phyloP scores from a whole-genome alignment of 2,329 filamentous ascomycete species.

The Ramichloridium luteum region DNA sequence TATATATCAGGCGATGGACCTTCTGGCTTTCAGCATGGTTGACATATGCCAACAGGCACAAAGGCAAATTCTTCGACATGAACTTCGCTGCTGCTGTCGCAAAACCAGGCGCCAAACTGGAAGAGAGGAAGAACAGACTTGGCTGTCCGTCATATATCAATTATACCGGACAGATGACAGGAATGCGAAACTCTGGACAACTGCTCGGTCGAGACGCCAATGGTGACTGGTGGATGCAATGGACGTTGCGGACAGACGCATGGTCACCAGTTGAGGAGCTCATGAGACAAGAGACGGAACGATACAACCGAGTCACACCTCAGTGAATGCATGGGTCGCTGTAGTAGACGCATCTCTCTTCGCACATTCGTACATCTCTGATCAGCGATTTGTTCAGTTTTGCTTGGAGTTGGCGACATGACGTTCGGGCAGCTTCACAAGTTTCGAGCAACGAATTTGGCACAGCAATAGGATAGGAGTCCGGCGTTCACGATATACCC shows the following conservation, averaged over 20 bases:
- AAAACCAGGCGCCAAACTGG: slow-evolving; percentile 1
- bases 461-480: too few relatives aligned
- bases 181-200: slow-evolving; percentile 5
- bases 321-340: too few relatives aligned
- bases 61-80: slow-evolving; percentile 7
- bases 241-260: not conserved
- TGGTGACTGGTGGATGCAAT: slow-evolving; percentile 14
- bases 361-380: too few relatives aligned
- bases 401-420: too few relatives aligned
- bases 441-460: too few relatives aligned
- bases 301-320: too few relatives aligned
- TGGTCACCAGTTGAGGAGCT: not conserved
- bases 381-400: too few relatives aligned
- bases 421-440: too few relatives aligned
- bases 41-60: slow-evolving; percentile 5
- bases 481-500: too few relatives aligned
- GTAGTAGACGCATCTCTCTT: too few relatives aligned
- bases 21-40: not conserved
- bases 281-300: too few relatives aligned
- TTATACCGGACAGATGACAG: slow-evolving; percentile 4
- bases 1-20: too few relatives aligned
- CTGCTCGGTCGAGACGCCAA: slow-evolving; percentile 8
- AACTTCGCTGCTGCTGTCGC: slow-evolving; percentile 11
- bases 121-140: slow-evolving; percentile 4
- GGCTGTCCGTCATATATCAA: slow-evolving; percentile 8